phyloP scores from a whole-genome alignment of 768 basidiomycete species.

The Tulasnella sp. region DNA sequence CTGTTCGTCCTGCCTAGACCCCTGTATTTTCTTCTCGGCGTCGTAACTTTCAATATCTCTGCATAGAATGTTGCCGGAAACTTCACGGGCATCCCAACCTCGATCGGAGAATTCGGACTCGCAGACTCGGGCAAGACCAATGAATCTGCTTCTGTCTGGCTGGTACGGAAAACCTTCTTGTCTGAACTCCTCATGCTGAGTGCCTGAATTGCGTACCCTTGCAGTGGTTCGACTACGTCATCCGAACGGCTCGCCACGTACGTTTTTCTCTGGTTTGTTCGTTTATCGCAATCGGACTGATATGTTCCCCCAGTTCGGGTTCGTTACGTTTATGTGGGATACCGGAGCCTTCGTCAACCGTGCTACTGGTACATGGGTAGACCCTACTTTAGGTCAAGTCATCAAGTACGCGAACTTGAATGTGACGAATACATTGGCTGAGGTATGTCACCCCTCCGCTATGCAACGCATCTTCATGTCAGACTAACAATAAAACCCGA shows the following conservation, averaged over 20 bases:
- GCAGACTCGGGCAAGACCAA: neutral
- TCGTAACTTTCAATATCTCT: neutral
- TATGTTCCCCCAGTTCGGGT: neutral
- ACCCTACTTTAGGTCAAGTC: neutral
- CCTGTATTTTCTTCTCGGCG: neutral
- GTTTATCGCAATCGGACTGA: neutral
- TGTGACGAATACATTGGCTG: slow-evolving; percentile 6
- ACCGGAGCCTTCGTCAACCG: neutral
- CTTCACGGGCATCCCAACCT: slow-evolving; percentile 15
- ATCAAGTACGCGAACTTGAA: neutral
- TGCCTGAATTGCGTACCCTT: neutral
- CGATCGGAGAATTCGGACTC: slow-evolving; percentile 7
- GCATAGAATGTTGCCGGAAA: neutral
- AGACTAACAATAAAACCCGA: neutral
- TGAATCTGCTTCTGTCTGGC: slow-evolving; percentile 12
- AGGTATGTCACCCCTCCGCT: neutral
- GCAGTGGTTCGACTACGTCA: slow-evolving; percentile 20
- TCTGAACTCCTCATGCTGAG: neutral
- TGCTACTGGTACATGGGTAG: slow-evolving; percentile 1
- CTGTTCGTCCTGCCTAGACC: neutral
- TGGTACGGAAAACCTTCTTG: neutral
- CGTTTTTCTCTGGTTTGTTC: neutral
- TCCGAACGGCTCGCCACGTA: slow-evolving; percentile 19
- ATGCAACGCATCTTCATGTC: neutral
- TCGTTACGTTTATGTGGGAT: slow-evolving; percentile 16